Base-by-base conservation (phyloP, 2,329 filamentous ascomycete species). In the Xylaria sp. region DNA sequence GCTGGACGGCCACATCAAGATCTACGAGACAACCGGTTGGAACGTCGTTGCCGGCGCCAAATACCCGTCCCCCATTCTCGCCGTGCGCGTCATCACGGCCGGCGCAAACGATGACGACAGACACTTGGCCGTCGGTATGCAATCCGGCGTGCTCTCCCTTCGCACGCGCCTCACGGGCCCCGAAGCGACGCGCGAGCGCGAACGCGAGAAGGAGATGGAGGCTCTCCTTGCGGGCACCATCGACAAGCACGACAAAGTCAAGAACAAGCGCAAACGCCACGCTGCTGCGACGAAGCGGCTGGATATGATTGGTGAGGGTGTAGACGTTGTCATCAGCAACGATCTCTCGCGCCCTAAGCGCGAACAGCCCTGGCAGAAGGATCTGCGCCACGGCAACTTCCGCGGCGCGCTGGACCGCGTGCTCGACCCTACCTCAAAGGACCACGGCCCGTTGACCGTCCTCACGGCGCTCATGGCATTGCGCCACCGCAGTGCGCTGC, bases 11-110 rank as follows among this genome's bases (percentile, higher is more conserved):
- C 94, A 97, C 75, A 87, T 97, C 77, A 99, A 99, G 77, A 86
- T 99, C 46, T 97, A 96, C 69, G 93, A 97, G 76, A 97, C 92
- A 1, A 87, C 87, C 0, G 88, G 85, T 54, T 99, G 94, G 94
- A 96, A 97, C 71, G 90, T 97, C 6, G 92, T 97, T n/a, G 89
- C 91, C 46, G 93, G 91, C 55, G 86, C 89, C 62, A 99, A 97
- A 76, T 99, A 97, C 75, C 88, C 91, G 4, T 90, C 91, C 1
- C 94, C 94, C 1, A 89, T 99, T 59, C 84, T 99, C 10, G 90
- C 91, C 8, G 82, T 97, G 60, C 84, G 83, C 61, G 88, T 96
- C 49, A 85, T 97, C 64, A 80, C 83, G 10, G 80, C 85, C 7
- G 86, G 86, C n/a, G 73, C 79, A 10, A 83, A 83, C 57, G 82